Conservation (phyloP, 208 protist genomes). For the Kentomonas sorsogonicus region DNA sequence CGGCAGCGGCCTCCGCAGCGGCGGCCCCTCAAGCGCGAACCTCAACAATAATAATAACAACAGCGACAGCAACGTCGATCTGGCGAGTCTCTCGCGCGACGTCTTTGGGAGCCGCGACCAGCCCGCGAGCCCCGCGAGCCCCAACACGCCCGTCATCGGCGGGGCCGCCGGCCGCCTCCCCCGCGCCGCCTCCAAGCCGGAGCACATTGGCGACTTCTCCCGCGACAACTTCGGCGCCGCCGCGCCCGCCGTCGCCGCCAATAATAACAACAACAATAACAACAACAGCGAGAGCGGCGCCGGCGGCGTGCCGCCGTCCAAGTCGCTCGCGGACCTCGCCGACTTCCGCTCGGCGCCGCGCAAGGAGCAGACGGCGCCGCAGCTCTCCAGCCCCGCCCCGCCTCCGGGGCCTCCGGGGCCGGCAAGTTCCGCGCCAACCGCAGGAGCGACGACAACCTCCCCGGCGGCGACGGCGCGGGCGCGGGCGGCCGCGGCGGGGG, state of each 20-base stretch:
- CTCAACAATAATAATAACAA: conserved; percentile 10
- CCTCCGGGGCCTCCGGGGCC: too few species aligned
- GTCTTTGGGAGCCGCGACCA: conserved; percentile 61
- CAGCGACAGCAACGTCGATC: conserved; percentile 6
- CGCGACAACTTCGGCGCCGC: conserved; percentile 71
- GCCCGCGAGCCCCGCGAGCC: conserved; percentile 7
- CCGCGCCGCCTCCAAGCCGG: conserved; percentile 49
- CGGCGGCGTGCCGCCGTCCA: conserved; percentile 25
- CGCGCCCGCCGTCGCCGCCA: background rate
- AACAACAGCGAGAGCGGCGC: background rate
- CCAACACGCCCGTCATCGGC: background rate
- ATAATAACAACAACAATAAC: background rate
- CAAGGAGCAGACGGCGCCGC: background rate
- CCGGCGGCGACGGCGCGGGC: too few species aligned
- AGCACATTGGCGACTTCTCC: conserved; percentile 53
- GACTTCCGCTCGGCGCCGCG: background rate
- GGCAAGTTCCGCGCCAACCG: background rate
- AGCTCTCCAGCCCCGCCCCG: background rate
- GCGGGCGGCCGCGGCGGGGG: background rate
- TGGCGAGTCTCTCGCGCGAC: conserved; percentile 42
- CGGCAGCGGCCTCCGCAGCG: too few species aligned
- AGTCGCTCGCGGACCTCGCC: background rate
- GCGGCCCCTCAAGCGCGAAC: conserved; percentile 21
- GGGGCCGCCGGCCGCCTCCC: conserved; percentile 22
- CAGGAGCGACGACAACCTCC: too few species aligned